Conservation (phyloP, 2,329 filamentous ascomycete genomes). For the Hypoxylon sp. region DNA sequence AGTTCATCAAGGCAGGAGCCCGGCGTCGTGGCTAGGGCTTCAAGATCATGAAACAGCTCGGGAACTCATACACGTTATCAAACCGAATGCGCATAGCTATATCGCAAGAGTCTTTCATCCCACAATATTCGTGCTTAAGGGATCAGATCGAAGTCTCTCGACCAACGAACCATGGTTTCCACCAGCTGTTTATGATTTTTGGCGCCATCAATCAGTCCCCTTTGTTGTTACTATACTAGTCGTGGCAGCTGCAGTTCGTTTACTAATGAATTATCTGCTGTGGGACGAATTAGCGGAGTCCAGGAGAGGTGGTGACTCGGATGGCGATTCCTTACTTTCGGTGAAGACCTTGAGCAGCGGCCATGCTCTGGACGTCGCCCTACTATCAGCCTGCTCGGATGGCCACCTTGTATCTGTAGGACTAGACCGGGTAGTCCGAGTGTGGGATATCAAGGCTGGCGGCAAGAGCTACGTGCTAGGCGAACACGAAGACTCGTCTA, state of each 20-base stretch:
- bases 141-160: conserved; percentile 74
- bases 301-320: conserved; percentile 62
- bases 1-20: conserved; percentile 82
- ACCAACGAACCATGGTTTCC: conserved; percentile 65
- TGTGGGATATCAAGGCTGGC: conserved; percentile 73
- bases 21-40: conserved; percentile 80
- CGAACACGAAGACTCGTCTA: conserved; percentile 58
- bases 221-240: conserved; percentile 76
- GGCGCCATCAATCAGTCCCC: conserved; percentile 69
- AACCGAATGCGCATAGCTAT: conserved; percentile 79
- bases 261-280: conserved; percentile 81
- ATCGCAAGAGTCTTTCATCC: conserved; percentile 82
- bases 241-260: conserved; percentile 73
- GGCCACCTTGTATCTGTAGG: conserved; percentile 79
- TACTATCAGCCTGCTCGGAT: conserved; percentile 72
- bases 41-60: conserved; percentile 85
- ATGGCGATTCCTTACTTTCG: conserved; percentile 68
- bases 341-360: conserved; percentile 73
- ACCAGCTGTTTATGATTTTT: conserved; percentile 76
- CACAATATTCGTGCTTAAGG: conserved; percentile 78
- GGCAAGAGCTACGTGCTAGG: conserved; percentile 59
- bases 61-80: conserved; percentile 82
- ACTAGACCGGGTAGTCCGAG: conserved; percentile 76
- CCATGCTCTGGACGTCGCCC: conserved; percentile 78
- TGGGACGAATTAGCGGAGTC: conserved; percentile 71